phyloP scores from a whole-genome alignment of 139 green algal species.

The Auxenochlorella pyrenoidosa region DNA sequence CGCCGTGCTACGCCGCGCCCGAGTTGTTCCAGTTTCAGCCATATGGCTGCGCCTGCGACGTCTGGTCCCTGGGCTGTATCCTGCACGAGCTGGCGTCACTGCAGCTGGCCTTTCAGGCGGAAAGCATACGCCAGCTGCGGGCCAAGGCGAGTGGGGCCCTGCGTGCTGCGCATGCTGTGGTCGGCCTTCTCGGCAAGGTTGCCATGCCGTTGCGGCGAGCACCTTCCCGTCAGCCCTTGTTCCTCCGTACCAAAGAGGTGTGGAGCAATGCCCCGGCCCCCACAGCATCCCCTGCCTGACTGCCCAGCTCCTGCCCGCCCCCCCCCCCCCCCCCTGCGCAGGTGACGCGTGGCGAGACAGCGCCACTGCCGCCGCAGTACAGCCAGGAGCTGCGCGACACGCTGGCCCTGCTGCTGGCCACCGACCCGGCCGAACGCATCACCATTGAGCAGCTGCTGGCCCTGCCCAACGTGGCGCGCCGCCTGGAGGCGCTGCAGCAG shows the following conservation, averaged over 20 bases:
- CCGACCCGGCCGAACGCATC: not conserved
- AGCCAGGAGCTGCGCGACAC: not conserved
- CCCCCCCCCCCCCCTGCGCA: not conserved
- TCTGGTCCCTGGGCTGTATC: conserved; percentile 3
- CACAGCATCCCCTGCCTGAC: not conserved
- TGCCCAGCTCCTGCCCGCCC: not conserved
- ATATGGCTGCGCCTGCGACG: not conserved
- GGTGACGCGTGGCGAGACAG: not conserved
- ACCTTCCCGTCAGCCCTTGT: no score
- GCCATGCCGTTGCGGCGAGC: no score
- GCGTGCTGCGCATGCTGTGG: no score
- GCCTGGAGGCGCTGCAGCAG: not conserved
- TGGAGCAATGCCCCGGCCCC: not conserved
- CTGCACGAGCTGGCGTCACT: conserved; percentile 3
- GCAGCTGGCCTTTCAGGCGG: not conserved
- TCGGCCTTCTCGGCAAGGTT: no score
- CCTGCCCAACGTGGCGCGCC: not conserved
- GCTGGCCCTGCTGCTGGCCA: not conserved
- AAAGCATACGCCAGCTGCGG: not conserved
- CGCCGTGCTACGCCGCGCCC: not conserved
- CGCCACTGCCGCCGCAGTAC: not conserved
- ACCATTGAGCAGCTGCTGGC: not conserved
- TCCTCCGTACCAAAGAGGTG: no score
- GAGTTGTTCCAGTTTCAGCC: not conserved
- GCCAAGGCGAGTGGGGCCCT: not conserved